Percentiles rank a stretch among this genome's conserved stretches.
Conservation (phyloP, 768 basidiomycete genomes). For the Bullera alba region DNA sequence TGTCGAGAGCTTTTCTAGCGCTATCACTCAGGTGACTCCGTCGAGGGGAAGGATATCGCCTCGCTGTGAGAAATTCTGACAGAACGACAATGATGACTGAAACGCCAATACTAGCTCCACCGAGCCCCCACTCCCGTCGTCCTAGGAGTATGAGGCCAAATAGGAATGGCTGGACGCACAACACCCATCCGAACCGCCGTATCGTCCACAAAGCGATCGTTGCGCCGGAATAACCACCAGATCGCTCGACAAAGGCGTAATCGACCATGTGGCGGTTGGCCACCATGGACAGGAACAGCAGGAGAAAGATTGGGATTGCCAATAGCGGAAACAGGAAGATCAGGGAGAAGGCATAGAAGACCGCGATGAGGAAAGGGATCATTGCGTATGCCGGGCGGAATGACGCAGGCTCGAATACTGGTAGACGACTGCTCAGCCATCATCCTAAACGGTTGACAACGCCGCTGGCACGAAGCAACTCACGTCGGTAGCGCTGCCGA, state of each 20-base stretch:
- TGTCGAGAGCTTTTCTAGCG: constrained; percentile 4
- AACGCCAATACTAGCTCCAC: constrained; percentile 56
- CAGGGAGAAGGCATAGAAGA: constrained; percentile 68
- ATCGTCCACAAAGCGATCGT: constrained; percentile 65
- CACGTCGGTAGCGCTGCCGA: constrained; percentile 70
- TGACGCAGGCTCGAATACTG: constrained; percentile 53
- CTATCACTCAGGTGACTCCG: not conserved
- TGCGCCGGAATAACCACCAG: constrained; percentile 54
- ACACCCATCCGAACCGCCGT: constrained; percentile 62
- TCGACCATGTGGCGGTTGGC: constrained; percentile 75
- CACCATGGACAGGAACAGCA: constrained; percentile 50
- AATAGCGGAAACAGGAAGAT: constrained; percentile 69
- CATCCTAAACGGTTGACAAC: not conserved
- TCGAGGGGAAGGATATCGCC: constrained; percentile 12
- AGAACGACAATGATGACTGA: constrained; percentile 53
- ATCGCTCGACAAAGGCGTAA: constrained; percentile 67
- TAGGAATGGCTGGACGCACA: constrained; percentile 66
- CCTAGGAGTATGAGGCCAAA: constrained; percentile 67
- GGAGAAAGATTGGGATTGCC: constrained; percentile 60
- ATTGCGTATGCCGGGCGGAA: constrained; percentile 66
- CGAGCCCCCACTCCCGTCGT: constrained; percentile 64
- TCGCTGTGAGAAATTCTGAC: constrained; percentile 57
- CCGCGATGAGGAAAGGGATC: constrained; percentile 59
- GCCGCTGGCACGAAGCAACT: too few species aligned
- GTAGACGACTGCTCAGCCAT: constrained; percentile 50